A percentile compares a stretch with the other conserved stretches of the same genome.
phyloP scores from a whole-genome alignment of 176 grass and related monocot species.

The Zoysia pacifica region DNA sequence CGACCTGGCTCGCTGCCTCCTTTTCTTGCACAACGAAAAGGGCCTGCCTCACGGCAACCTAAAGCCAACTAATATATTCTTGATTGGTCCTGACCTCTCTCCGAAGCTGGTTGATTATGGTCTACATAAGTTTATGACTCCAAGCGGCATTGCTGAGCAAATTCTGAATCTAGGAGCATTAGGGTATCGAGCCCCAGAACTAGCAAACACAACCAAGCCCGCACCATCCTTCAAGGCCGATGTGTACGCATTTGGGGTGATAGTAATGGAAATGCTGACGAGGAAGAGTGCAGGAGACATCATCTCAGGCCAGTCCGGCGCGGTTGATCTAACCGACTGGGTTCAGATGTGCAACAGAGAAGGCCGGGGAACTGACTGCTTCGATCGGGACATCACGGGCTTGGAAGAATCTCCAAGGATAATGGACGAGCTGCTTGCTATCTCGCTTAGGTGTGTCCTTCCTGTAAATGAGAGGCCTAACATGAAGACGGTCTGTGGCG shows the following conservation, averaged over 20 bases:
- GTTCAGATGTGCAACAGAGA: constrained; percentile 97
- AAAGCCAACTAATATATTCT: constrained; percentile 93
- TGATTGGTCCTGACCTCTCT: constrained; percentile 86
- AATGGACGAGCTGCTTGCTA: constrained; percentile 83
- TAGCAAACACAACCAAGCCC: constrained; percentile 63
- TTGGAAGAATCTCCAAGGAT: constrained; percentile 86
- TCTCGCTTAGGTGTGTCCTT: constrained; percentile 90
- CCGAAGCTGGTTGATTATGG: constrained; percentile 81
- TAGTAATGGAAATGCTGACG: constrained; percentile 87
- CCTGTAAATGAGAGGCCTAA: constrained; percentile 98
- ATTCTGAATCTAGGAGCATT: constrained; percentile 88
- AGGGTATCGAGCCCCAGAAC: constrained; percentile 80
- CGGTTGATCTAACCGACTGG: constrained; percentile 98
- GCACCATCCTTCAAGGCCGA: constrained; percentile 71
- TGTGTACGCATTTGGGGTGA: constrained; percentile 86
- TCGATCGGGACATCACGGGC: constrained; percentile 84
- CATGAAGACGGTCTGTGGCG: constrained; percentile 84
- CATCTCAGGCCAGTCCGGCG: constrained; percentile 85
- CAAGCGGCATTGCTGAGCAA: constrained; percentile 67
- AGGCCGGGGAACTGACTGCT: constrained; percentile 90
- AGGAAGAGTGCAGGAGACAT: constrained; percentile 92
- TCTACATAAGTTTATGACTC: constrained; percentile 82
- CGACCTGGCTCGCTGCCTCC: constrained; percentile 70
- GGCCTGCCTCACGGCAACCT: constrained; percentile 83
- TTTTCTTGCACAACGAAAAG: constrained; percentile 82